Base-by-base conservation (phyloP, 805 yeast genomes). In the Cyberlindnera bimundalis region DNA sequence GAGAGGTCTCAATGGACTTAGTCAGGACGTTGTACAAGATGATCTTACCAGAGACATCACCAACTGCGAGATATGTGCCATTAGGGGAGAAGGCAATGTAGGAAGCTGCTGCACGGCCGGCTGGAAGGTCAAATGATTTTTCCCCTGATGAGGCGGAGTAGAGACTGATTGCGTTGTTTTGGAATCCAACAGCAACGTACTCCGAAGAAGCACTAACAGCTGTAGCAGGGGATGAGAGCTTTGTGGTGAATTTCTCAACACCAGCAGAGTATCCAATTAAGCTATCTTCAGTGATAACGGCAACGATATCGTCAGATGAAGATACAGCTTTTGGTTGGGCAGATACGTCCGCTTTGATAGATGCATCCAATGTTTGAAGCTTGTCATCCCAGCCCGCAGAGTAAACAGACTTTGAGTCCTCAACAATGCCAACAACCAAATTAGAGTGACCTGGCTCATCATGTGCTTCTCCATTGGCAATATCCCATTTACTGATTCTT, bases 351-450 rank as follows among this genome's bases (percentile, higher is more conserved):
- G 61, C 43, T 13, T 65, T 48, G 2, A 47, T 38, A 11, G 61
- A 60, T 20, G 52, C 56, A 3, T 52, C 58, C 20, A 70, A 46
- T 12, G 62, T 52, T 55, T 74, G 76, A 33, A 89, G 53, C 12
- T 76, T 76, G 56, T 87, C 96, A 62, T 91, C 99, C 98, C 98
- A 93, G 3, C 90, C 95, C 16, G 78, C 68, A n/a, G 88, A 70
- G 38, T 69, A 62, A 15, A 78, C 53, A 6, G 64, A 39, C 1
- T 60, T 54, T 2, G 31, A 23, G 1, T 58, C 60, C 5, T 48
- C 50, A 18, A 51, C 72, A 17, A 78, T 55, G 3, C 81, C 79
- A 25, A 76, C 78, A 33, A 91, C 73, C 47, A 82, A 73, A 50
- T 89, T 88, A 1, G 74, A 57, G 61, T 90, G 97, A 2, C 65